Evolutionary conservation across 495 filamentous ascomycete species (phyloP).

Genomic region (Xylaria bambusicola): DNA sequence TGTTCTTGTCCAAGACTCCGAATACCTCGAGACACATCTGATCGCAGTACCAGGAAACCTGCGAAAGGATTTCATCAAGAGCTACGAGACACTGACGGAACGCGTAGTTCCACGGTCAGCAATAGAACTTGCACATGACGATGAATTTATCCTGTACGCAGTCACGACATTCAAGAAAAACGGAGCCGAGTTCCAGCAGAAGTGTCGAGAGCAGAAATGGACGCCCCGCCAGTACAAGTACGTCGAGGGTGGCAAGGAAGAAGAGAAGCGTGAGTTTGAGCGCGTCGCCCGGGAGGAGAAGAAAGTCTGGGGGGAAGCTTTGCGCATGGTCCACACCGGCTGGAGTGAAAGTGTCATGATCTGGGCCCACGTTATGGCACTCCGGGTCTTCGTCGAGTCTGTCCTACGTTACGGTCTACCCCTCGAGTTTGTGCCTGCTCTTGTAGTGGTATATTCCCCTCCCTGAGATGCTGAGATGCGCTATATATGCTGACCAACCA

Average conservation of each 20-base stretch:
- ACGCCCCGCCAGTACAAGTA: constrained; percentile 93
- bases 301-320: constrained; percentile 88
- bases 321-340: constrained; percentile 79
- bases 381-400: constrained; percentile 96
- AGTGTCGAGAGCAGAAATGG: constrained; percentile 88
- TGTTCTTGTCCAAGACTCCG: constrained; percentile 80
- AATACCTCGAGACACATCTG: constrained; percentile 95
- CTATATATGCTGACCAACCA: background rate
- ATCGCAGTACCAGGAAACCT: constrained; percentile 77
- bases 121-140: constrained; percentile 72
- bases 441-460: constrained; percentile 70
- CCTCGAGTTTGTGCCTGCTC: constrained; percentile 78
- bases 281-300: constrained; percentile 75
- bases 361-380: constrained; percentile 86
- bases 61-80: constrained; percentile 82
- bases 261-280: constrained; percentile 82
- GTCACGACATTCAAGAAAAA: constrained; percentile 94
- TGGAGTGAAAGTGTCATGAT: constrained; percentile 96
- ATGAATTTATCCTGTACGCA: constrained; percentile 83
- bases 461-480: background rate
- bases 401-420: constrained; percentile 92
- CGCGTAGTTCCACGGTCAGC: constrained; percentile 89
- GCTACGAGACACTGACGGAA: constrained; percentile 81
- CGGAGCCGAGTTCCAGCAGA: constrained; percentile 80
- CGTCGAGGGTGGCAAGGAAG: constrained; percentile 82